Percentiles rank a stretch among this genome's conserved stretches.
Evolutionary conservation across 257 asterid species (phyloP).

Genomic region (Solanum peruvianum): DNA sequence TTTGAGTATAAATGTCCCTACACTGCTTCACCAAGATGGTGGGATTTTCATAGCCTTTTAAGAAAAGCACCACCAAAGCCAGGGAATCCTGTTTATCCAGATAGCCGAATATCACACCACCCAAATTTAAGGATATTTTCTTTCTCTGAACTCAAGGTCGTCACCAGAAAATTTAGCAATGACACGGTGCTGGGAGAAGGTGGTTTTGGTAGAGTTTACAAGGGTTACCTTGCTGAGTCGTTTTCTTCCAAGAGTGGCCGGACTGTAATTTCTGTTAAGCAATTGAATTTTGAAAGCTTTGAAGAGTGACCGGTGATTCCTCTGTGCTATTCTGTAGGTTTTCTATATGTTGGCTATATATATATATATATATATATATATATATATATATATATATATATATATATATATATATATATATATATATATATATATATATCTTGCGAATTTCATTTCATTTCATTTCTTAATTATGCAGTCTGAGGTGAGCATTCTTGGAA

Average conservation of each 20-base stretch:
- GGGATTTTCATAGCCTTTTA: constrained; percentile 31
- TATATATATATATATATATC: neutral
- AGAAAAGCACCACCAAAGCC: constrained; percentile 38
- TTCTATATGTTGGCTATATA: neutral
- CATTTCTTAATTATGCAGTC: neutral
- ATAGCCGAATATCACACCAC: neutral
- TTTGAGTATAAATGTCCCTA: constrained; percentile 6
- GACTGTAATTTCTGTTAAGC: neutral
- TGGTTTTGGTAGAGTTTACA: neutral
- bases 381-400: neutral
- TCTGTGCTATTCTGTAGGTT: neutral
- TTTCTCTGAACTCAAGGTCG: neutral
- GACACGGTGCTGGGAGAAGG: neutral
- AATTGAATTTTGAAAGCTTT: neutral
- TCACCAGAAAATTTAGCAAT: neutral
- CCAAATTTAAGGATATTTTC: neutral
- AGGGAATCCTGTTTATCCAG: neutral
- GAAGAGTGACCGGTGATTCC: neutral
- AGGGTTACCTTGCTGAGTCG: neutral
- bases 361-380: too few species aligned
- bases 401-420: too few species aligned
- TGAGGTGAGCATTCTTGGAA: neutral
- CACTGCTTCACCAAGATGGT: constrained; percentile 31
- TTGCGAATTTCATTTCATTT: neutral
- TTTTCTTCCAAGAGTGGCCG: neutral